Base-by-base conservation (phyloP, 306 rosid species). In the Potentilla sterilis region DNA sequence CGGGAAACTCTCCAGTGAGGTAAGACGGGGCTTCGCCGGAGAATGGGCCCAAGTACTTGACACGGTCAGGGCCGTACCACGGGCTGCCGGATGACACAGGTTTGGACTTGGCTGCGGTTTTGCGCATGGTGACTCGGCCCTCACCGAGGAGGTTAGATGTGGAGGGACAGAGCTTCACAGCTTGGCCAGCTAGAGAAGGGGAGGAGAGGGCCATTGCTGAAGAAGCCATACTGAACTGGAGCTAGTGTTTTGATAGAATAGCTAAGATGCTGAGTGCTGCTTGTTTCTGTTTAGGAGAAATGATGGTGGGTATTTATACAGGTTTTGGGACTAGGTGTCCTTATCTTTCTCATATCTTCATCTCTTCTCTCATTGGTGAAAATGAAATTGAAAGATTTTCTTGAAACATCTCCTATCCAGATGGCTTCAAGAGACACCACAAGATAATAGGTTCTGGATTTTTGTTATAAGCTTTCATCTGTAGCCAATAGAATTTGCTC, bases 31-130 rank as follows among this genome's bases (percentile, higher is more conserved):
- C 67, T 21, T 62, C 67, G 2, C 42, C 67, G 1, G 42, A 62
- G n/a, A 62, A 62, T 13, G 67, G 42, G 11, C 67, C 67, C 42
- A 32, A 34, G 67, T 62, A 62, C 67, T 62, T 62, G 7, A 62
- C 67, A 34, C 67, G 42, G 42, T 34, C 42, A 0, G 67, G 40
- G 37, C 21, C 42, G 0, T 62, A 62, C 67, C 67, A 62, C 4
- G 67, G 67, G 67, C 67, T 62, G 21, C 67, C 21, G 0, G 67
- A 34, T 34, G 67, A 62, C 9, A 62, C 42, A 2, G 7, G 4
- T 34, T 62, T 62, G 5, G 67, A 6, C 42, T 62, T 62, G 67
- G 41, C 67, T 13, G 42, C 67, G 10, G 42, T 34, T 34, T 62
- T 62, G 67, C 42, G 42, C 67, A 62, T 62, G 67, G 67, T 34